Conservation (phyloP, 177 flowering plant genomes). For the Vitis hybrid region DNA sequence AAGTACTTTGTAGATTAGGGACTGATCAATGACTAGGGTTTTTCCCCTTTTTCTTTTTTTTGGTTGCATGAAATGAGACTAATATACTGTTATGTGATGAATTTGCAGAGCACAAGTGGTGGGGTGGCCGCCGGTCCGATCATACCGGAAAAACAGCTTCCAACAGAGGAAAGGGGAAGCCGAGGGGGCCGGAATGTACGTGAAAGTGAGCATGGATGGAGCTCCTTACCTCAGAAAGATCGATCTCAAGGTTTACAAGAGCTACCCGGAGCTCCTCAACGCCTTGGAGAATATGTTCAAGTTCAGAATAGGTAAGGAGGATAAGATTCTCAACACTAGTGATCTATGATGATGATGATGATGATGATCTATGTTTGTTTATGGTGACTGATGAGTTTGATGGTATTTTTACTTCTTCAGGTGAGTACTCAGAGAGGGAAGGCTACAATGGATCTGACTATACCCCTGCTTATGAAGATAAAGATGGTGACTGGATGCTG, state of each 20-base stretch:
- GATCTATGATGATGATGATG: not conserved
- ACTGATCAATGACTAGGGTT: not conserved
- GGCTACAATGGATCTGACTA: constrained; percentile 50
- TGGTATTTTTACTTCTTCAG: constrained; percentile 7
- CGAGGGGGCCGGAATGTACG: constrained; percentile 34
- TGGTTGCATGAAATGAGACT: not conserved
- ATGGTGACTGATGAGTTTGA: no score
- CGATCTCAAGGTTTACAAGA: constrained; percentile 45
- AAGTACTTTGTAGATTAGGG: constrained; percentile 15
- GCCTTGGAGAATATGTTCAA: constrained; percentile 49
- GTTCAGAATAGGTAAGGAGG: constrained; percentile 30
- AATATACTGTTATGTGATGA: not conserved
- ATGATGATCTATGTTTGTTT: not conserved
- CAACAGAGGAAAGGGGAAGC: constrained; percentile 34
- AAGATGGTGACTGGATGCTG: constrained; percentile 72
- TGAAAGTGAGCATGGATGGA: constrained; percentile 64
- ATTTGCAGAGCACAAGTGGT: constrained; percentile 49
- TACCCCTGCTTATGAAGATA: constrained; percentile 60
- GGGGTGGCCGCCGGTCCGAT: constrained; percentile 65
- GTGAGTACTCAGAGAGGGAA: constrained; percentile 48
- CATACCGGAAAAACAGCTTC: constrained; percentile 39
- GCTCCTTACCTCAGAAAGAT: constrained; percentile 59
- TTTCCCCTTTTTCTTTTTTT: not conserved
- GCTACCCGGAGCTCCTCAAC: constrained; percentile 47
- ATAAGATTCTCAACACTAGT: no score